Evolutionary conservation across 495 filamentous ascomycete species (phyloP), one percentile per base, ranked within the genome.

Genomic region (Cercophora samala): DNA sequence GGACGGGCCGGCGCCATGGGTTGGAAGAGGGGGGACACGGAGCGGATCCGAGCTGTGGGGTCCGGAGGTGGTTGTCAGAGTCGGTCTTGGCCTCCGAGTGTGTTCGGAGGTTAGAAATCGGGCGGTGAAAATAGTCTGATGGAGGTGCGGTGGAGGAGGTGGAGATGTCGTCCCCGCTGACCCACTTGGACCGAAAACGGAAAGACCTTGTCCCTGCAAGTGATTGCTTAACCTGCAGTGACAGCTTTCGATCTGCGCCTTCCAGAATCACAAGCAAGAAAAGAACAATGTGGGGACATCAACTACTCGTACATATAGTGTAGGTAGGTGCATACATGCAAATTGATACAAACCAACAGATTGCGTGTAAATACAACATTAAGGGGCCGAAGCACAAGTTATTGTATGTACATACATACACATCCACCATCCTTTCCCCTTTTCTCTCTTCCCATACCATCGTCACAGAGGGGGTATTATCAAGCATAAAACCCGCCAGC

Each of bases 21-120:
- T 55, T 22, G 29, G 42, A 61, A 60, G 26, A 55, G 54, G 55
- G 15, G 59, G 17, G 26, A 21, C 58, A 37, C 54, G 60, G 58
- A 59, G 42, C 58, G 65, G 65, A 24, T 54, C 59, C 58, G 66
- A 25, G 5, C 17, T 15, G 72, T 67, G 69, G 66, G 68, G 66
- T 60, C 54, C 58, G 58, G 60, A 58, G 58, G 58, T 23, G 23
- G 60, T 42, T 5, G 23, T 42, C 5, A 60, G 23, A 60, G 6
- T 26, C 23, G 15, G 62, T 66, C 66, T 72, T 72, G 58, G 66
- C 37, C 37, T 46, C 37, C 37, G 37, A 46, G 37, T 13, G 37
- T 9, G 37, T 13, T 46, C 37, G 37, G 37, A 46, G 15, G 37
- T 13, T 46, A 46, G 26, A 46, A 46, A 46, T 46, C 37, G 13